Base-by-base conservation (phyloP, 768 basidiomycete genomes). In the Clitopilus hobsonii region DNA sequence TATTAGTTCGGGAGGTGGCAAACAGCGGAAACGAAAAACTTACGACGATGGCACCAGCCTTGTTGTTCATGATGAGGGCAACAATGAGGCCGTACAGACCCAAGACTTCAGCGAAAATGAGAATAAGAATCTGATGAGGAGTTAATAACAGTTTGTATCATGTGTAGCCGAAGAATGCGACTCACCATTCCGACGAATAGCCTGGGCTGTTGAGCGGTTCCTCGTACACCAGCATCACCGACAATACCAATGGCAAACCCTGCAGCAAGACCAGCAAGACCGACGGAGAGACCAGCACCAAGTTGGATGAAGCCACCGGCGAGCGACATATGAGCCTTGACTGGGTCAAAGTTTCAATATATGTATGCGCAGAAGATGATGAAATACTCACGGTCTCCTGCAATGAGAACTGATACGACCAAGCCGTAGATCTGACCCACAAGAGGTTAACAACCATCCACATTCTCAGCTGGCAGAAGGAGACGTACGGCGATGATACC, bases 181-280 rank as follows among this genome's bases (percentile, higher is more conserved):
- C 83, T 5, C 20, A 88, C 90, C 94, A 96, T 98, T 67, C 92
- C 91, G 63, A 97, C 94, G 73, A 89, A 96, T 62, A 97, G 77
- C 64, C 91, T 77, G 51, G 94, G 92, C 74, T 98, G 95, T 71
- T 98, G 96, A 47, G 95, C 96, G 52, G 95, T 97, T 56, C 96
- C 97, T 47, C 97, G 81, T 25, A 98, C 97, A 80, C 97, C 96
- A 57, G 96, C 95, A 69, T 99, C 97, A 68, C 97, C 97, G 55
- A 98, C 97, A 67, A 98, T 98, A 55, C 97, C 97, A 66, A 99
- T 88, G 58, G 97, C 97, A 61, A 98, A 96, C 50, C 97, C 97
- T 57, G 96, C 96, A 51, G 94, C 91, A 30, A 99, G 83, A 80
- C 96, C 96, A 38, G 95, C 91, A 51, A 93, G 85, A 63, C 94